Evolutionary conservation across 441 rosid genomes (phyloP), one percentile per base, ranked within the genome.

Genomic region (Kokia cookei): DNA sequence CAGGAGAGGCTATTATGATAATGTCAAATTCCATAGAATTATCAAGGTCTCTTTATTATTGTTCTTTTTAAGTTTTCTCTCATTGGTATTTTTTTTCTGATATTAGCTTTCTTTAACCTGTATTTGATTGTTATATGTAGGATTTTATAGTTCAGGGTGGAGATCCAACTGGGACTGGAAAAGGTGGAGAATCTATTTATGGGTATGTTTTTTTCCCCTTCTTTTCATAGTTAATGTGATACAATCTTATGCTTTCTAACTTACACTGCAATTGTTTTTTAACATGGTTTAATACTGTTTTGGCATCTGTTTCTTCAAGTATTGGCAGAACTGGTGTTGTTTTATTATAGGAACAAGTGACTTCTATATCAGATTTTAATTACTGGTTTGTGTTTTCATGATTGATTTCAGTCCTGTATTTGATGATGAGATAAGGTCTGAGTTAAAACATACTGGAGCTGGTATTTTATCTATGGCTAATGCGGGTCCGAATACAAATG

Each of bases 121-220:
- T 47, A 61, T 40, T 61, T 65, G 42, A 3, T 75, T 74, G 24
- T 77, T 80, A 50, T 78, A 63, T 77, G 54, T 77, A 96, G 98
- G 98, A 91, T 81, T 96, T 96, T 82, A 91, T 96, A 13, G 96
- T 96, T 75, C 98, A 96, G 90, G 97, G 99, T 76, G 99, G 99
- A 24, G 98, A 96, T 86, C 99, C 98, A 54, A 96, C 99, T 0
- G 99, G 97, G 54, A 93, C 99, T 63, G 99, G 99, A 76, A 89
- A 93, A 74, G 98, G 98, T 43, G 97, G 98, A 73, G 89, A 92
- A 81, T 93, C 98, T 73, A 93, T 92, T 37, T 95, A 93, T 58
- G 99, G 97, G 98, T 95, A 84, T 77, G 69, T 55, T 43, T 73
- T n/a, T 3, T 69, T 57, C 66, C 32, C 58, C 73, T 37, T 17